Base-by-base conservation (phyloP, 768 basidiomycete genomes). In the Tricholoma flavovirens region DNA sequence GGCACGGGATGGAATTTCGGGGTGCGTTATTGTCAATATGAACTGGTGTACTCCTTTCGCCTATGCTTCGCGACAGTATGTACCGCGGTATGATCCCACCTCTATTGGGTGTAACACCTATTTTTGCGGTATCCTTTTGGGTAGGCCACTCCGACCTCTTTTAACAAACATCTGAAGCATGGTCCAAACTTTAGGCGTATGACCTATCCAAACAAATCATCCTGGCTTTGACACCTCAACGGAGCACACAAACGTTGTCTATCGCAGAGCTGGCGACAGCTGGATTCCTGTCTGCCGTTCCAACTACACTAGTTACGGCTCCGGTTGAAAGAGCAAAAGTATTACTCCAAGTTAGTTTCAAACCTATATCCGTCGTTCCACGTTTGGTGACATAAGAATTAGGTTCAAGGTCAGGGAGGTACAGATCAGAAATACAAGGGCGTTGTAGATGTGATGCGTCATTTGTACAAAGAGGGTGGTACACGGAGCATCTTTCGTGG, bases 61-160 rank as follows among this genome's bases (percentile, higher is more conserved):
- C 59, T 21, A 56, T 32, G 48, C 57, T 32, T 22, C 4, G 30
- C 43, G 17, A 45, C 7, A 94, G 92, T 26, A 67, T 96, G 67
- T 96, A 94, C 66, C 89, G 93, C 59, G 93, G 93, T 33, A 93
- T 98, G 74, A 88, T 95, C 3, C 94, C 95, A 32, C 95, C 95
- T 43, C 72, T 98, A 56, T 75, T 97, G 29, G 93, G 96, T 26
- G 93, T 99, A 26, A 98, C 97, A 4, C 97, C 97, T 32, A 98
- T 98, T 66, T 99, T 99, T 65, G 97, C 97, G 3, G 76, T 98
- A 29, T 96, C 93, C 3, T 98, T 99, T 78, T 98, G 95, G 95
- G 95, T 94, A 70, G 56, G 80, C 62, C 54, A 14, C 48, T 32
- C 51, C 56, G 59, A 53, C 46, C 58, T 62, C 58, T 52, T 36